Conservation (phyloP, 148 eudicot genomes). For the Heliamphora exappendiculata region DNA sequence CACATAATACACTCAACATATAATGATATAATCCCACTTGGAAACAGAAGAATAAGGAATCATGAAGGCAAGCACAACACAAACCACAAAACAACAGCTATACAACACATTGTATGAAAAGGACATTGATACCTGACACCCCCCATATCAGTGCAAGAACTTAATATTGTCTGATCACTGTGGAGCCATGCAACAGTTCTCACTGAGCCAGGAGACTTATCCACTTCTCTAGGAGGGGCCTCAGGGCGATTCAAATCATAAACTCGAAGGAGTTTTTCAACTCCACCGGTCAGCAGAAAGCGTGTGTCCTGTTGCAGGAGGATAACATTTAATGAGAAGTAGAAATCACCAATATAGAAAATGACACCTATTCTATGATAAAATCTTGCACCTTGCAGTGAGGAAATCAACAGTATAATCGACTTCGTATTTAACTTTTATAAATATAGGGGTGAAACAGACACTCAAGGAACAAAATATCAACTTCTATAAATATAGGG, state of each 20-base stretch:
- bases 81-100: too few species aligned
- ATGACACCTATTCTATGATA: not conserved
- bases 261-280: conserved; percentile 83
- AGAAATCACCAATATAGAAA: not conserved
- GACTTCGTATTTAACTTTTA: too few species aligned
- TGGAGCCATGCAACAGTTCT: conserved; percentile 91
- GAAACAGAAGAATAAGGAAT: not conserved
- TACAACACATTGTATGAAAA: too few species aligned
- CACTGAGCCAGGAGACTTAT: conserved; percentile 89
- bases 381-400: too few species aligned
- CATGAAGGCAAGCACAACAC: not conserved
- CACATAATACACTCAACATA: not conserved
- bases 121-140: conserved; percentile 73
- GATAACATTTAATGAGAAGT: not conserved
- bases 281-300: conserved; percentile 76
- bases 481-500: too few species aligned
- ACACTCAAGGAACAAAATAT: too few species aligned
- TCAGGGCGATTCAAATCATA: conserved; percentile 83
- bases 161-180: conserved; percentile 88
- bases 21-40: not conserved
- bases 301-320: conserved; percentile 57
- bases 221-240: conserved; percentile 86
- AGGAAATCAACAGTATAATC: too few species aligned
- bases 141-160: conserved; percentile 78
- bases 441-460: too few species aligned